These are phyloP conservation scores for Kwoniella shivajii DNA, from an alignment of 1,284 basidiomycete genomes.

Conservation along the genomic window DNA sequence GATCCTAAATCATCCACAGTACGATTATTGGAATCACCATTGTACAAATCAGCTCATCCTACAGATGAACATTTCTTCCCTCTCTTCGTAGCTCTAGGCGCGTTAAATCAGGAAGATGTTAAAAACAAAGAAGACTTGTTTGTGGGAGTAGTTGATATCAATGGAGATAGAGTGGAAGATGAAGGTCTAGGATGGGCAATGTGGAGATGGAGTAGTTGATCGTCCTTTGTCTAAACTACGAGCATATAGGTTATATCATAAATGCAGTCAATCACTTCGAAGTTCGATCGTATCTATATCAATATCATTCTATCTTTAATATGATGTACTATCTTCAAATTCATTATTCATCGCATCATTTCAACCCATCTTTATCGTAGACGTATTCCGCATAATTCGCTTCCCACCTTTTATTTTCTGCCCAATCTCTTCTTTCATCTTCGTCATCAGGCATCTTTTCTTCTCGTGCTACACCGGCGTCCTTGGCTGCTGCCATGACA, in stretches of 20 bases:
- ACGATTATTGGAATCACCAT: constrained; percentile 36
- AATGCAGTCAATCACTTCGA: too few species aligned
- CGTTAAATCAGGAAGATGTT: constrained; percentile 14
- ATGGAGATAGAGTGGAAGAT: constrained; percentile 14
- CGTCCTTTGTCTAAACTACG: too few species aligned
- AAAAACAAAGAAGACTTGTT: constrained; percentile 40
- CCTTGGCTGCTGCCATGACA: constrained; percentile 72
- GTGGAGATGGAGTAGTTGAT: constrained; percentile 39
- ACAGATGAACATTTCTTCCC: constrained; percentile 52
- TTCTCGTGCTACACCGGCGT: constrained; percentile 66
- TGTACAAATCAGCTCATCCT: constrained; percentile 48
- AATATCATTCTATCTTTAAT: background rate
- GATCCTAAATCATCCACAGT: constrained; percentile 21
- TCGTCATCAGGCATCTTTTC: constrained; percentile 61
- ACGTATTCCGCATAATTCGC: constrained; percentile 67
- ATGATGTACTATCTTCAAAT: background rate
- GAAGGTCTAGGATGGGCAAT: constrained; percentile 51
- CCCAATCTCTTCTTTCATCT: constrained; percentile 61
- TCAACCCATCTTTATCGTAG: constrained; percentile 63
- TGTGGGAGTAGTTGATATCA: constrained; percentile 19
- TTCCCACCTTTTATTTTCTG: constrained; percentile 39
- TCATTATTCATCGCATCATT: background rate
- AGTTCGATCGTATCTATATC: too few species aligned
- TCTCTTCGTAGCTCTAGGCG: constrained; percentile 44
- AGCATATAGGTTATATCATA: too few species aligned